Evolutionary conservation across 805 yeast species (phyloP).

Genomic region (Wickerhamiella musiphila): DNA sequence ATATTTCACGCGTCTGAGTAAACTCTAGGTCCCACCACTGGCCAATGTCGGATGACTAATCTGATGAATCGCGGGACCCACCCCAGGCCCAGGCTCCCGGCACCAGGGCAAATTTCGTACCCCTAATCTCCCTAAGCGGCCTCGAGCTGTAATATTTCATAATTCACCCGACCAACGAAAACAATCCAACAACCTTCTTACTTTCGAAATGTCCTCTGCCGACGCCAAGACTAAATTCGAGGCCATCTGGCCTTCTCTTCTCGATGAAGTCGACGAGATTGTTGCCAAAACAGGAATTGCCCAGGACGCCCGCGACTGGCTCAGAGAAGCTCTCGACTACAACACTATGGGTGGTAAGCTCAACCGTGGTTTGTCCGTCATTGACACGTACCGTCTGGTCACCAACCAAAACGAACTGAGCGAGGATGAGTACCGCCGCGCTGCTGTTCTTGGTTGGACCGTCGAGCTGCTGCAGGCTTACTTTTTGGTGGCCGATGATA

Average conservation of each 20-base stretch:
- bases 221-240: conserved; percentile 17
- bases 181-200: too few relatives aligned
- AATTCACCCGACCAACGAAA: too few relatives aligned
- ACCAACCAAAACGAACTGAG: conserved; percentile 47
- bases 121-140: too few relatives aligned
- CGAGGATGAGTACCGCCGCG: conserved; percentile 57
- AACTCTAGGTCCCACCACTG: too few relatives aligned
- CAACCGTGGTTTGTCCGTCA: conserved; percentile 89
- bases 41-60: too few relatives aligned
- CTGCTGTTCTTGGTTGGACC: conserved; percentile 88
- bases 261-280: conserved; percentile 50
- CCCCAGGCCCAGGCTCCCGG: too few relatives aligned
- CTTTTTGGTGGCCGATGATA: conserved; percentile 93
- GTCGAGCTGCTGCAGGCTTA: conserved; percentile 90
- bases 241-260: conserved; percentile 57
- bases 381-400: conserved; percentile 76
- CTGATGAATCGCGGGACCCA: too few relatives aligned
- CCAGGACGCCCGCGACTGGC: conserved; percentile 74
- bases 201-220: background rate
- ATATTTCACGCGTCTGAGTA: too few relatives aligned
- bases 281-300: conserved; percentile 64
- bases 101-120: too few relatives aligned
- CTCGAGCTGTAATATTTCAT: too few relatives aligned
- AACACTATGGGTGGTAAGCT: conserved; percentile 94
- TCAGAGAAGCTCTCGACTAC: conserved; percentile 46